phyloP scores from a whole-genome alignment of 1,139 yeast species.

The Wickerhamomyces sp. region DNA sequence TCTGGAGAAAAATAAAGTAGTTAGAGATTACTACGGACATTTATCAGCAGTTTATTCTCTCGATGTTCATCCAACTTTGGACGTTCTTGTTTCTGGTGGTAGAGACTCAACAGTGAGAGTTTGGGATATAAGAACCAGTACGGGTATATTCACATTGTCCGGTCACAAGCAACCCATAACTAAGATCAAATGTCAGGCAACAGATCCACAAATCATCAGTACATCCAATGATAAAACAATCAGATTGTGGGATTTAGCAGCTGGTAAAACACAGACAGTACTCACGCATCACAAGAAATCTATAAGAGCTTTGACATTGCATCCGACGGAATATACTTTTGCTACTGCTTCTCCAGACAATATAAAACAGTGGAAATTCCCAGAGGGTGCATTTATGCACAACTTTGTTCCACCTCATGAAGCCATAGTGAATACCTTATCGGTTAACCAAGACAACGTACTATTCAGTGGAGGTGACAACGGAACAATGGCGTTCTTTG shows the following conservation, averaged over 20 bases:
- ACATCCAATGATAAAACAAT: conserved; percentile 85
- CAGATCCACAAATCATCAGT: conserved; percentile 83
- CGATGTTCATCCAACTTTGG: conserved; percentile 83
- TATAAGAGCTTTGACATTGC: conserved; percentile 67
- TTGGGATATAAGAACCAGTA: conserved; percentile 89
- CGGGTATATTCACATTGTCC: conserved; percentile 68
- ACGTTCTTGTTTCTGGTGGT: conserved; percentile 85
- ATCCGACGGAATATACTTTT: conserved; percentile 71
- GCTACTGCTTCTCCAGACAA: conserved; percentile 80
- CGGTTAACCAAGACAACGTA: conserved; percentile 63
- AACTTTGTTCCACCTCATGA: conserved; percentile 43
- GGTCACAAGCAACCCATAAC: conserved; percentile 83
- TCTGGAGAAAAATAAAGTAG: conserved; percentile 75
- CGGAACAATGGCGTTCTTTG: conserved; percentile 74
- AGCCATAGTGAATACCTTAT: conserved; percentile 63
- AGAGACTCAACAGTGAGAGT: conserved; percentile 82
- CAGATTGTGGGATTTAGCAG: conserved; percentile 76
- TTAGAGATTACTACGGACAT: conserved; percentile 92
- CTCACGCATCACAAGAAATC: conserved; percentile 84
- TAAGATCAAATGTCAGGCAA: conserved; percentile 58
- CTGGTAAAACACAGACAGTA: conserved; percentile 55
- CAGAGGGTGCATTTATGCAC: conserved; percentile 68
- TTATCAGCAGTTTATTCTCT: conserved; percentile 83
- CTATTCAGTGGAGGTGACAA: conserved; percentile 82
- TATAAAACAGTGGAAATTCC: conserved; percentile 79